Evolutionary conservation across 257 asterid genomes (phyloP), one percentile per base, ranked within the genome.

Genomic region (Solanum paucissectum): DNA sequence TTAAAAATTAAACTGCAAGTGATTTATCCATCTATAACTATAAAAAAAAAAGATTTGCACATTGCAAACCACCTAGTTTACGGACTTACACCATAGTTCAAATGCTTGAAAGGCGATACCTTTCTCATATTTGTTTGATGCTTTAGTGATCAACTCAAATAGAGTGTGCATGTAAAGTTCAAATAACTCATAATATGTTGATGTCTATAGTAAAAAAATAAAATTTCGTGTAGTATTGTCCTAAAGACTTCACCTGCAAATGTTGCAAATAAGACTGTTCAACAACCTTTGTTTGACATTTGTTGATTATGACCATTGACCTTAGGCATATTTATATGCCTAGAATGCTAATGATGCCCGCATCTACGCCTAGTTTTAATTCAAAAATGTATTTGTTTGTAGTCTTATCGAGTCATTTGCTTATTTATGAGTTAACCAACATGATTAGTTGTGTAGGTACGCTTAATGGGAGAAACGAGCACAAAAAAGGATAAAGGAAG

Each of bases 141-240:
- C 96, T 75, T 91, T 92, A 49, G 98, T 89, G 10, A 96, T 94
- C 33, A 95, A 93, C 90, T 93, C 95, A 88, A 95, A 94, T 87
- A 95, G 91, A 76, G 88, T 87, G 88, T 92, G 95, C 96, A 95
- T 95, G 87, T 94, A 93, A 14, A 95, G 96, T 64, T 92, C 95
- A 27, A 94, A 93, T 37, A 92, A 90, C 86, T 92, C 95, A 83
- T 95, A 95, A 89, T 92, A 94, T 79, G 92, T 89, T 5, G 97
- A 94, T 42, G 96, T 3, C 97, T 76, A 95, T 94, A 16, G 11
- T 23, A 7, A 9, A 60, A 52, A 60, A 23, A 14, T 3, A 23
- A 60, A 60, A 6, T 23, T 60, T 60, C 7, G 23, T 52, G 18
- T 52, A 16, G 20, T 6, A 14, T 60, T 4, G 66, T 58, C 68